Conservation (phyloP, 768 basidiomycete species). For the Rossbeevera mucosa region DNA sequence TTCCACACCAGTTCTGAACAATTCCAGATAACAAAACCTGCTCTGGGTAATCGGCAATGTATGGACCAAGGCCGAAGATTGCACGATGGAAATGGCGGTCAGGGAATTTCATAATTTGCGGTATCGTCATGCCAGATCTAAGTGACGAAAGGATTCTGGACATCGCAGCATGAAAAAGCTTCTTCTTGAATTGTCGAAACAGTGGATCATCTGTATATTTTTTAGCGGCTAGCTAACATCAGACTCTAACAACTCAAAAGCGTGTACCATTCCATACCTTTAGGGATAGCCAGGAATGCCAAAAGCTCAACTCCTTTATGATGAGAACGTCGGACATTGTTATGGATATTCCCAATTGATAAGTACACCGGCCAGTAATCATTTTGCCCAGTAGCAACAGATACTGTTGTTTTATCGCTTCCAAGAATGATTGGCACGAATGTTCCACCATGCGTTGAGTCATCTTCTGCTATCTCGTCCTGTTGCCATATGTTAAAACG, state of each 20-base stretch:
- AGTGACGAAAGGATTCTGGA: not conserved
- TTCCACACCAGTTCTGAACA: not conserved
- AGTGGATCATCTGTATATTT: not conserved
- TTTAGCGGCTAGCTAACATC: not conserved
- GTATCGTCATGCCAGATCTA: not conserved
- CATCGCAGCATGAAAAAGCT: not conserved
- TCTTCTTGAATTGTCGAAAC: not conserved
- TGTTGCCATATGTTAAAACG: constrained; percentile 6
- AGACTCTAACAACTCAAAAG: not conserved
- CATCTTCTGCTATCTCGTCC: constrained; percentile 23
- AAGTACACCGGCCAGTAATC: constrained; percentile 18
- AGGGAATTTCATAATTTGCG: not conserved
- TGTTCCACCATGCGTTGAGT: constrained; percentile 13
- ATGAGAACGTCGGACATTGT: constrained; percentile 9
- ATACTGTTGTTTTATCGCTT: constrained; percentile 17
- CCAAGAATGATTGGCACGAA: constrained; percentile 16
- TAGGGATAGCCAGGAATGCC: constrained; percentile 29
- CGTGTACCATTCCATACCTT: constrained; percentile 4
- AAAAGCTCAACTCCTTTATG: constrained; percentile 6
- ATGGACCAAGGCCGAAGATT: not conserved
- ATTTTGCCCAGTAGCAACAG: constrained; percentile 13
- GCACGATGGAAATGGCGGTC: not conserved
- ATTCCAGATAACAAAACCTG: not conserved
- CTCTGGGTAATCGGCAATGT: not conserved
- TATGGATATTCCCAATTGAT: constrained; percentile 16